phyloP scores from a whole-genome alignment of 306 rosid species.

The Astragalus membranaceus region DNA sequence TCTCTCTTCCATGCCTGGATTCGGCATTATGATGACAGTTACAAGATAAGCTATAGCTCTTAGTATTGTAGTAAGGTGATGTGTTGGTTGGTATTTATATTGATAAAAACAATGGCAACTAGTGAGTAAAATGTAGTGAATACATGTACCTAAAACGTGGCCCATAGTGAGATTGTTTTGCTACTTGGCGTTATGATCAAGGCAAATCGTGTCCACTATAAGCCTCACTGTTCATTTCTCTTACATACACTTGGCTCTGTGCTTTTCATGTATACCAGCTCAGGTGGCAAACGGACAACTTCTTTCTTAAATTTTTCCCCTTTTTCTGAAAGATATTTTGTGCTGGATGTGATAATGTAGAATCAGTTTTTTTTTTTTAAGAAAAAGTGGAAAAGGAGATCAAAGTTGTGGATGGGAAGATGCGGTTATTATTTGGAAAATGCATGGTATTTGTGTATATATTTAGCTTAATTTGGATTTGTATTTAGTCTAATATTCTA shows the following conservation, averaged over 20 bases:
- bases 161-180: constrained; percentile 23
- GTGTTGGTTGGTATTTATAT: too few relatives aligned
- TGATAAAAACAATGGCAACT: not conserved
- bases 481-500: not conserved
- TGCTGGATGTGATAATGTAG: too few relatives aligned
- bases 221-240: constrained; percentile 40
- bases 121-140: not conserved
- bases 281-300: constrained; percentile 35
- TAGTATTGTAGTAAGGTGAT: too few relatives aligned
- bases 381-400: not conserved
- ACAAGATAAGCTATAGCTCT: too few relatives aligned
- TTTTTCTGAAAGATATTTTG: not conserved
- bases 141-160: constrained; percentile 60
- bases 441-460: not conserved
- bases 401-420: constrained; percentile 15
- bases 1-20: constrained; percentile 26
- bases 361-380: too few relatives aligned
- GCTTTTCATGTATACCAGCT: constrained; percentile 28
- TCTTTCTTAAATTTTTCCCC: not conserved
- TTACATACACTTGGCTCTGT: constrained; percentile 58
- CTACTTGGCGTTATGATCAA: constrained; percentile 60
- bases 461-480: too few relatives aligned
- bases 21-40: constrained; percentile 24
- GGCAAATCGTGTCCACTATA: constrained; percentile 56
- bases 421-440: constrained; percentile 30